Percentiles rank a stretch among this genome's conserved stretches.
phyloP scores from a whole-genome alignment of 257 asterid genomes.

The Salvia miltiorrhiza region DNA sequence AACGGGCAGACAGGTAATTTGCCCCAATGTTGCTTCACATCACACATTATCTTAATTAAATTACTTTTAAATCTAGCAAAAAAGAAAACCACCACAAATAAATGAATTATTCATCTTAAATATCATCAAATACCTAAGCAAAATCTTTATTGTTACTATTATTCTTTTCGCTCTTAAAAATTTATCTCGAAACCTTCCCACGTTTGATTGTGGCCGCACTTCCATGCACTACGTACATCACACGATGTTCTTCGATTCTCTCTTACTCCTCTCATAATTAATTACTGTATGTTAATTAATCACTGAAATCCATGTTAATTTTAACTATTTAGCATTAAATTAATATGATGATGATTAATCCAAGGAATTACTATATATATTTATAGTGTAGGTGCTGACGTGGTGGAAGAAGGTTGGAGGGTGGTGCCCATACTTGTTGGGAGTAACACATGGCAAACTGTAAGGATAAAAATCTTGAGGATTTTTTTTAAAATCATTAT shows the following conservation, averaged over 20 bases:
- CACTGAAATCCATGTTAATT: conserved; percentile 47
- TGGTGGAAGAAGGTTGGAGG: conserved; percentile 15
- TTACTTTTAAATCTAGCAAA: too few relatives aligned
- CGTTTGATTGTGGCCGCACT: conserved; percentile 51
- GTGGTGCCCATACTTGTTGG: conserved; percentile 19
- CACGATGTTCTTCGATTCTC: conserved; percentile 45
- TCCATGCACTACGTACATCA: conserved; percentile 58
- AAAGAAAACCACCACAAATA: too few relatives aligned
- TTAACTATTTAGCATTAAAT: conserved; percentile 16
- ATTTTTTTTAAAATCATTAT: not conserved
- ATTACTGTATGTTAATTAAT: conserved; percentile 19
- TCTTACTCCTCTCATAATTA: conserved; percentile 20
- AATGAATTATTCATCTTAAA: not conserved
- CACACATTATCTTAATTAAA: too few relatives aligned
- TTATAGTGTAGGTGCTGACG: conserved; percentile 9
- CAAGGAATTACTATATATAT: conserved; percentile 8
- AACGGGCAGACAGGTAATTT: conserved; percentile 40
- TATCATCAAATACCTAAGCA: not conserved
- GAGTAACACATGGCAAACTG: conserved; percentile 24
- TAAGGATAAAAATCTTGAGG: conserved; percentile 16
- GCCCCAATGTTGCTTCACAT: conserved; percentile 19
- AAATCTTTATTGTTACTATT: not conserved
- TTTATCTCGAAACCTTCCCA: conserved; percentile 35
- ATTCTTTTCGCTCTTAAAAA: not conserved
- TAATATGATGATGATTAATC: not conserved